A percentile compares a stretch with the other conserved stretches of the same genome.
These are phyloP conservation scores for Mycena indigotica DNA, from an alignment of 768 basidiomycete genomes.

Conservation along the genomic window DNA sequence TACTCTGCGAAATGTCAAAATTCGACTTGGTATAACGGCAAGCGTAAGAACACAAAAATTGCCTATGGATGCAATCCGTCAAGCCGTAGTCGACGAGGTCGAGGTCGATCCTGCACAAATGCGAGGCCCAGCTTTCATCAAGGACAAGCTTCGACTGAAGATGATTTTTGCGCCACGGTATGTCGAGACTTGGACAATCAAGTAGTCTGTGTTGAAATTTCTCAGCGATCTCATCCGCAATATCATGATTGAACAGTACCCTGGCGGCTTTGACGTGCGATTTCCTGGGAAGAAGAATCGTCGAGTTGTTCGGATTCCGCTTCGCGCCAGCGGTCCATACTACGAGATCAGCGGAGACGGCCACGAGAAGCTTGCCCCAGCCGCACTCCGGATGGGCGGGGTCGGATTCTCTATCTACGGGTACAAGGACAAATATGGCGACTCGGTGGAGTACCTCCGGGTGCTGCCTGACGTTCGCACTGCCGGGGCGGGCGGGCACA, in stretches of 20 bases:
- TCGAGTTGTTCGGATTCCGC: not conserved
- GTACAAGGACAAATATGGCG: not conserved
- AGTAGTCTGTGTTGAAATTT: not conserved
- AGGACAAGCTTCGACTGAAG: not conserved
- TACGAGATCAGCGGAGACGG: not conserved
- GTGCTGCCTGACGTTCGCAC: slow-evolving; percentile 4
- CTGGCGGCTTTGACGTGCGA: slow-evolving; percentile 1
- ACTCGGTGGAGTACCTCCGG: slow-evolving; percentile 1
- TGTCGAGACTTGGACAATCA: not conserved
- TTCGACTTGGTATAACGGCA: not conserved
- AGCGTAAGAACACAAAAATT: not conserved
- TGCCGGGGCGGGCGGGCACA: not conserved
- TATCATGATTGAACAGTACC: not conserved
- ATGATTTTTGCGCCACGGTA: not conserved
- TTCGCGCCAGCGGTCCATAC: not conserved
- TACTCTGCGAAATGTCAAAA: not conserved
- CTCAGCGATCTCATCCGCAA: slow-evolving; percentile 6
- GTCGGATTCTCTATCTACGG: slow-evolving; percentile 15
- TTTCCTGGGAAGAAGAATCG: not conserved
- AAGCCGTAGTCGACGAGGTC: not conserved
- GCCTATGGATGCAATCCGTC: not conserved
- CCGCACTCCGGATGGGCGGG: not conserved
- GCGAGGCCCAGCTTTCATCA: not conserved
- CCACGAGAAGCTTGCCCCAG: not conserved
- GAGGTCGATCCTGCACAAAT: not conserved